A percentile compares a stretch with the other conserved stretches of the same genome.
These are phyloP conservation scores for Schwanniomyces pseudopolymorphus DNA, from an alignment of 805 yeast species.

Conservation along the genomic window DNA sequence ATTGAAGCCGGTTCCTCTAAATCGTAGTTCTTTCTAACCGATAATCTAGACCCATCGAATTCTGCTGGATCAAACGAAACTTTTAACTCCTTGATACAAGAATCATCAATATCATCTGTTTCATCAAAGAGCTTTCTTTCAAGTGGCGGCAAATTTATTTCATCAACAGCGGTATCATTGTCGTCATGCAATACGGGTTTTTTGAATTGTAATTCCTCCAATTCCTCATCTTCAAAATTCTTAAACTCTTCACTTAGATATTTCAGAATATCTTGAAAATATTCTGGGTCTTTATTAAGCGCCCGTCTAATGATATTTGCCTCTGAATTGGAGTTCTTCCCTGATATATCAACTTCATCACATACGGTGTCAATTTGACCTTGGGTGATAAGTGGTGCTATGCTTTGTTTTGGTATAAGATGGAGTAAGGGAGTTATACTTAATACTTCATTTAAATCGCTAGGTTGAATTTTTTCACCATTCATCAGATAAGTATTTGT, in stretches of 20 bases:
- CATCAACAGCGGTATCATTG: background rate
- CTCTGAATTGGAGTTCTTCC: conserved; percentile 2
- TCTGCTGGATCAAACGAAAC: conserved; percentile 6
- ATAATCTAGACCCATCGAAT: conserved; percentile 15
- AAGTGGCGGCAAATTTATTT: conserved; percentile 11
- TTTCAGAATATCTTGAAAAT: conserved; percentile 10
- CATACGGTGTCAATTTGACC: conserved; percentile 9
- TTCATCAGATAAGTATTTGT: conserved; percentile 1
- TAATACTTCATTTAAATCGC: conserved; percentile 21
- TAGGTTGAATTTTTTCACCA: conserved; percentile 10
- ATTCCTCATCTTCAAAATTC: conserved; percentile 21
- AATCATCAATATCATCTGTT: conserved; percentile 7
- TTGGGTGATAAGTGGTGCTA: conserved; percentile 15
- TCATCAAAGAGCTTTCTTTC: conserved; percentile 11
- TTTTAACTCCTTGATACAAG: conserved; percentile 10
- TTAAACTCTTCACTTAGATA: conserved; percentile 18
- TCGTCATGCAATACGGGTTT: conserved; percentile 19
- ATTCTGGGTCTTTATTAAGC: conserved; percentile 11
- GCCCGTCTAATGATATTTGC: conserved; percentile 9
- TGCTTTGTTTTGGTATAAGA: conserved; percentile 26
- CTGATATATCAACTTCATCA: conserved; percentile 5
- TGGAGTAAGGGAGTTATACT: conserved; percentile 27
- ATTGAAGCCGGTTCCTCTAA: conserved; percentile 10
- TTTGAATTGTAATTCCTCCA: conserved; percentile 32
- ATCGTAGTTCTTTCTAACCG: conserved; percentile 21